Conservation (phyloP, 768 basidiomycete genomes). For the Dioszegia crocea region DNA sequence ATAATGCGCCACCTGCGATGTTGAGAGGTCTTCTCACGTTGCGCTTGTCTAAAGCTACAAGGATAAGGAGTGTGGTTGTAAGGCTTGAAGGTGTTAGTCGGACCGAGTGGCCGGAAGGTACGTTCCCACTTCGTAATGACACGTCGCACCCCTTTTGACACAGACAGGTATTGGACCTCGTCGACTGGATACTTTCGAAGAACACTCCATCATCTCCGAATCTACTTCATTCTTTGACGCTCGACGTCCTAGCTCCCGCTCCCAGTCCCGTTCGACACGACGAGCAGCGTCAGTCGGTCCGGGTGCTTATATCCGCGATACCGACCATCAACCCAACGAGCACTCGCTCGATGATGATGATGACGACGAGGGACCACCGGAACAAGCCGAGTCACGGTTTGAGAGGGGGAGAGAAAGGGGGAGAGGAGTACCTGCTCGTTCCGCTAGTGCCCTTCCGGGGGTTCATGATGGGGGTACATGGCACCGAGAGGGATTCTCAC, state of each 20-base stretch:
- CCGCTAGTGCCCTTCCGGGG: constrained; percentile 36
- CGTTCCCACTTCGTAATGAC: constrained; percentile 17
- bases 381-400: not conserved
- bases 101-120: constrained; percentile 84
- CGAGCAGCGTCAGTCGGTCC: constrained; percentile 58
- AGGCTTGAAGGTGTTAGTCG: constrained; percentile 67
- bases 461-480: constrained; percentile 14
- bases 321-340: not conserved
- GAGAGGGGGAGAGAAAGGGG: not conserved
- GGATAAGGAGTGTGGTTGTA: constrained; percentile 78
- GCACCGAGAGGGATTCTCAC: constrained; percentile 1
- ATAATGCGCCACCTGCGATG: constrained; percentile 58
- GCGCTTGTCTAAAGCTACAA: constrained; percentile 68
- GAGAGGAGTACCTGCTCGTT: not conserved
- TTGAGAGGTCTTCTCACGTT: constrained; percentile 66
- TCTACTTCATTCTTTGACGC: constrained; percentile 71
- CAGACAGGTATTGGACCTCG: constrained; percentile 62
- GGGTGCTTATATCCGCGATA: constrained; percentile 26
- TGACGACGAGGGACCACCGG: constrained; percentile 13
- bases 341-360: constrained; percentile 15
- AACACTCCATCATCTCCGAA: constrained; percentile 68
- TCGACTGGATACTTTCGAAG: constrained; percentile 71
- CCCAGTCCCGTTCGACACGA: constrained; percentile 50
- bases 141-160: not conserved
- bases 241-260: constrained; percentile 18